These are phyloP conservation scores for Chrysanthemum makinoi DNA, from an alignment of 129 eudicot species.

Conservation along the genomic window DNA sequence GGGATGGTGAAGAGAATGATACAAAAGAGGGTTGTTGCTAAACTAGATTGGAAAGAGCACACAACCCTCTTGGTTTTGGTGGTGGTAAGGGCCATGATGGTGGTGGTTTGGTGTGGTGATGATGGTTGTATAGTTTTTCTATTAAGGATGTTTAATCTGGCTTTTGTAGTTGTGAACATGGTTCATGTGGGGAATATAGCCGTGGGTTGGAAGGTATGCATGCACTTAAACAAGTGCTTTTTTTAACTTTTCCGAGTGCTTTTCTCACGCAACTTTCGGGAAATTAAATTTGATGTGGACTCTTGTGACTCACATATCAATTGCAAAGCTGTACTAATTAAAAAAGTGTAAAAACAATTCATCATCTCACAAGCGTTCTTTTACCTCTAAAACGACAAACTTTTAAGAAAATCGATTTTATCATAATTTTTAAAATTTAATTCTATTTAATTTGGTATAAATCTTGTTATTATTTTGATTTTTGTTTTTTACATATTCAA, in stretches of 20 bases:
- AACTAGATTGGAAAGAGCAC: slow-evolving; percentile 47
- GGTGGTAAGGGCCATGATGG: slow-evolving; percentile 49
- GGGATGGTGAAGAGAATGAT: slow-evolving; percentile 83
- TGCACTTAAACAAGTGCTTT: slow-evolving; percentile 49
- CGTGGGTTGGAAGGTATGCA: slow-evolving; percentile 48
- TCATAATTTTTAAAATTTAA: no score
- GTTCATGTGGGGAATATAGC: slow-evolving; percentile 25
- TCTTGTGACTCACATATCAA: slow-evolving; percentile 19
- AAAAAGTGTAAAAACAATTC: no score
- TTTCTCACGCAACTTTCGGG: slow-evolving; percentile 50
- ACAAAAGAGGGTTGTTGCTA: slow-evolving; percentile 69
- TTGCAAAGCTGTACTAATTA: no score
- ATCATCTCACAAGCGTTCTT: no score
- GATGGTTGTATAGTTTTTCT: slow-evolving; percentile 21
- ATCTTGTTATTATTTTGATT: no score
- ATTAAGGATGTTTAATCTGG: slow-evolving; percentile 22
- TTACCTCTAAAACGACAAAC: no score
- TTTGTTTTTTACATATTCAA: no score
- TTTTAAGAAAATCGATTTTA: no score
- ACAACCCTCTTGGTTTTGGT: slow-evolving; percentile 49
- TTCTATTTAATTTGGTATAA: no score
- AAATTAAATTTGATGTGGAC: slow-evolving; percentile 27
- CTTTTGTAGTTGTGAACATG: slow-evolving; percentile 32
- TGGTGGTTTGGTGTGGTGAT: slow-evolving; percentile 24
- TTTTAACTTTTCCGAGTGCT: slow-evolving; percentile 35